A percentile compares a stretch with the other conserved stretches of the same genome.
These are phyloP conservation scores for Tephrocybe sp. DNA, from an alignment of 768 basidiomycete species.

Conservation along the genomic window DNA sequence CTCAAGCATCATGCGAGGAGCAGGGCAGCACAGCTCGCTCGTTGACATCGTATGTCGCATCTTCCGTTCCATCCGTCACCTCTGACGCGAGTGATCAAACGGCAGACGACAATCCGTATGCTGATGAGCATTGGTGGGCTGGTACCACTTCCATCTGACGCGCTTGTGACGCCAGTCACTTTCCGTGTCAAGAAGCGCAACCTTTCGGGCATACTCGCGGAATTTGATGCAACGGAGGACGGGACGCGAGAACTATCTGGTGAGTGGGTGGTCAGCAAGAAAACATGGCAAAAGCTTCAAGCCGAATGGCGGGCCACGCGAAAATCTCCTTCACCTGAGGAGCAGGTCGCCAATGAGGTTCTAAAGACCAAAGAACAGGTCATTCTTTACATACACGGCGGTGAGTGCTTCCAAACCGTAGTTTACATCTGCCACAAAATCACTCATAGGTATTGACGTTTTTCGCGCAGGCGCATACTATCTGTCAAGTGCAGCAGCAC, in stretches of 20 bases:
- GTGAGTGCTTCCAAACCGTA: too few relatives aligned
- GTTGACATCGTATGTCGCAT: constrained; percentile 71
- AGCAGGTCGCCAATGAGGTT: constrained; percentile 16
- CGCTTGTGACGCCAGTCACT: constrained; percentile 91
- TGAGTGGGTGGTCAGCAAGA: constrained; percentile 96
- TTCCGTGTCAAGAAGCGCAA: constrained; percentile 75
- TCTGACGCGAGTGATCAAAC: neutral
- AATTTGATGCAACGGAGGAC: constrained; percentile 72
- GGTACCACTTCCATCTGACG: constrained; percentile 87
- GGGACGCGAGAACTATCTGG: constrained; percentile 83
- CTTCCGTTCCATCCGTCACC: neutral
- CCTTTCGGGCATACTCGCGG: constrained; percentile 77
- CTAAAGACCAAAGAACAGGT: constrained; percentile 67
- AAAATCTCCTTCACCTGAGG: constrained; percentile 18
- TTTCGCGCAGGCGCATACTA: constrained; percentile 79
- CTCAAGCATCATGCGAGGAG: constrained; percentile 81
- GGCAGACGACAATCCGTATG: constrained; percentile 50
- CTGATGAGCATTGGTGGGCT: constrained; percentile 80
- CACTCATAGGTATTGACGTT: neutral
- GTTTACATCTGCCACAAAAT: too few relatives aligned
- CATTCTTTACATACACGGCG: constrained; percentile 93
- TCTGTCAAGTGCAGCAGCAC: constrained; percentile 86
- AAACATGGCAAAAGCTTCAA: constrained; percentile 86
- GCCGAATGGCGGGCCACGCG: constrained; percentile 69
- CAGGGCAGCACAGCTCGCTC: constrained; percentile 76